Base-by-base conservation (phyloP, 108 stramenopile species). In the Skeletonema costatum region DNA sequence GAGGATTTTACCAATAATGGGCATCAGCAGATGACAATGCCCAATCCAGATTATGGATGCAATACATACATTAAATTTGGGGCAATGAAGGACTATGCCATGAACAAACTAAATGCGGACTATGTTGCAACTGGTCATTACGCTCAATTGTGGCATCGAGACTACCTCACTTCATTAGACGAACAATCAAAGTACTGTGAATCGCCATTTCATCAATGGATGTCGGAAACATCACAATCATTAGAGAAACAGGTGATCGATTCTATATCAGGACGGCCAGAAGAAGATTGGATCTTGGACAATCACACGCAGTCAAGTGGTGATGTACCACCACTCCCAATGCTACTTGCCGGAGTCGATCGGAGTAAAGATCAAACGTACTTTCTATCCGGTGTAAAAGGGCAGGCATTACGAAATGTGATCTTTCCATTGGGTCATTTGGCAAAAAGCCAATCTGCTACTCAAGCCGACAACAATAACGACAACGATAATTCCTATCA, bases 1-100 rank as follows among this genome's bases (percentile, higher is more conserved):
- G 68, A 68, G 6, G 19, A 21, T 71, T 19, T 4, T 6, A 71
- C 9, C 33, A 39, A 39, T 13, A n/a, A 63, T 50, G 13, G 16
- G 2, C 14, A 58, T 5, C 48, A 19, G n/a, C 56, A 77, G 63
- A 33, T 81, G 32, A 65, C 69, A 66, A 97, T 87, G 64, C 97
- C 95, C 0, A 98, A 98, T 87, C 97, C 97, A 6, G 98, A 98
- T 76, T 90, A 96, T 8, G 85, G 81, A 21, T 98, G 98, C 88
- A 99, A 99, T 80, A 76, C 88, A 4, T 73, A 87, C 68, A 90
- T 99, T 75, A 99, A 99, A 81, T 99, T 99, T 85, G 94, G 94
- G 21, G 87, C 83, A 12, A 86, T 99, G 84, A 87, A 78, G 32
- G 89, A 91, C 10, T 89, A 88, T 68, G 84, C 96, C 9, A 33